A percentile compares a stretch with the other conserved stretches of the same genome.
phyloP scores from a whole-genome alignment of 306 rosid genomes.

The Vigna hirtella region DNA sequence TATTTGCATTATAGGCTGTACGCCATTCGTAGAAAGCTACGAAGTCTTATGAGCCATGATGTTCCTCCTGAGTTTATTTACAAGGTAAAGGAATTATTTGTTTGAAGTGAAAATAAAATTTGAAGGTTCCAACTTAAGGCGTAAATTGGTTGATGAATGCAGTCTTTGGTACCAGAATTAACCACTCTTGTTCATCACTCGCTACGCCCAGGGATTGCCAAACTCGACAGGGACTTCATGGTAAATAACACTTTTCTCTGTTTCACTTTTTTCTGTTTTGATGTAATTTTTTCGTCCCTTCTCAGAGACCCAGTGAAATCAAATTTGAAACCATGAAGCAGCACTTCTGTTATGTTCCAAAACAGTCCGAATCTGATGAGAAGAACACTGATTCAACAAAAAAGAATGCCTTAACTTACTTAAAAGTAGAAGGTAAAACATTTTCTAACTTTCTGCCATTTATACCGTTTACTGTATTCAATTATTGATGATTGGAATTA shows the following conservation, averaged over 20 bases:
- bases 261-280: background rate
- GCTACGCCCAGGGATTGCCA: constrained; percentile 48
- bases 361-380: constrained; percentile 25
- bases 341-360: constrained; percentile 11
- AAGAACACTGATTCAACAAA: constrained; percentile 26
- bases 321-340: constrained; percentile 50
- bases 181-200: constrained; percentile 51
- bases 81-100: constrained; percentile 51
- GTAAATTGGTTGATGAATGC: background rate
- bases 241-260: constrained; percentile 45
- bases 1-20: constrained; percentile 63
- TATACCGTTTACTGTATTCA: background rate
- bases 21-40: constrained; percentile 70
- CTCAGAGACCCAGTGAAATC: constrained; percentile 58
- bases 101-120: background rate
- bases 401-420: constrained; percentile 41
- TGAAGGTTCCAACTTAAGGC: no score
- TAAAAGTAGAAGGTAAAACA: constrained; percentile 52
- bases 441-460: background rate
- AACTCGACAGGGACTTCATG: constrained; percentile 61
- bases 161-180: constrained; percentile 61
- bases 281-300: background rate
- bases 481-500: background rate
- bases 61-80: constrained; percentile 67
- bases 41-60: constrained; percentile 61